A percentile compares a stretch with the other conserved stretches of the same genome.
phyloP scores from a whole-genome alignment of 305 asterid species.

The Fraxinus xanthoxyloides region DNA sequence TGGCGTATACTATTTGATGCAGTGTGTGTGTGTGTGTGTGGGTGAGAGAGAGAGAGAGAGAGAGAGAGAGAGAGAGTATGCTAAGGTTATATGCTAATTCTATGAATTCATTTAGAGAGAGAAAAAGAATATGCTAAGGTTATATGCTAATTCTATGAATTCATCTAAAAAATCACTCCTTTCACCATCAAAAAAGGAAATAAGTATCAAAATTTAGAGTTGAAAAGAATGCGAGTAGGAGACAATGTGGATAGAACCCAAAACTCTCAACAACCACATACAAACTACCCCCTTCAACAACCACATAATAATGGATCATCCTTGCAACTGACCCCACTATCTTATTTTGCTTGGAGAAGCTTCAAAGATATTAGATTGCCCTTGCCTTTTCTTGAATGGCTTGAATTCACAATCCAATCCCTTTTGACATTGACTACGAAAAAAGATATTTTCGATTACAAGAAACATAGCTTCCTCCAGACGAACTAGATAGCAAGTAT shows the following conservation, averaged over 20 bases:
- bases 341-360: background rate
- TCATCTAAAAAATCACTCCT: background rate
- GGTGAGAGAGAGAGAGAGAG: too few species aligned
- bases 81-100: too few species aligned
- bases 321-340: constrained; percentile 7
- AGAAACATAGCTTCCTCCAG: background rate
- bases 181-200: background rate
- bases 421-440: constrained; percentile 15
- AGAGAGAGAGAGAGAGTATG: too few species aligned
- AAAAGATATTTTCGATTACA: background rate
- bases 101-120: too few species aligned
- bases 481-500: background rate
- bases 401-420: background rate
- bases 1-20: too few species aligned
- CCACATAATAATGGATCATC: constrained; percentile 19
- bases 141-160: background rate
- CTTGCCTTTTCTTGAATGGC: background rate
- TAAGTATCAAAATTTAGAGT: background rate
- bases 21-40: too few species aligned
- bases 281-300: constrained; percentile 23
- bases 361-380: constrained; percentile 5
- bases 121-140: background rate
- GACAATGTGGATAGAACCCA: background rate
- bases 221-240: background rate
- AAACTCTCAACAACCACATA: constrained; percentile 14